Evolutionary conservation across 75 land plant genomes (phyloP), one percentile per base, ranked within the genome.

Genomic region (Gnetum montanum): DNA sequence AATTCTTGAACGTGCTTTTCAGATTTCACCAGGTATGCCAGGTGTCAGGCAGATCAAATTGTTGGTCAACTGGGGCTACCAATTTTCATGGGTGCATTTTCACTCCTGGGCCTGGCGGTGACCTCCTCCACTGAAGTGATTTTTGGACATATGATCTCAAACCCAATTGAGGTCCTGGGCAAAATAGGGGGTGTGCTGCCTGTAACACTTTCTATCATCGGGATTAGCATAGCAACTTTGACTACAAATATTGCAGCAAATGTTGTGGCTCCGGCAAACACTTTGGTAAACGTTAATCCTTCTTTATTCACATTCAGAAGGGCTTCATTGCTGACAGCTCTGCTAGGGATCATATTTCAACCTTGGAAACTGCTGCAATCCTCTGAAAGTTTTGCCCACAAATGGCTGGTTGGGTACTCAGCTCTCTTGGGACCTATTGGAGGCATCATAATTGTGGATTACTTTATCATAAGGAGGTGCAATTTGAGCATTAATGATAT

Each of bases 361-460:
- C 97, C 94, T 0, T 92, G 97, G 97, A 54, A 77, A 62, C 68
- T 92, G 16, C 67, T 92, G 2, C 62, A 71, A 25, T 81, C 96
- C 24, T 88, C 89, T 51, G 83, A 92, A 60, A 81, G 81, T 47
- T 92, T 84, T 61, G 81, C 88, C 12, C 78, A 81, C 67, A 88
- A 94, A 4, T 92, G 97, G 97, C 58, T 92, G 34, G 61, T 92
- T 3, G 95, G 97, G 1, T 92, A 88, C 64, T 88, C 97, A 4
- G 95, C 97, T 15, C 60, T 92, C 46, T 24, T 92, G 63, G 97
- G 97, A 0, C 97, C 97, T 1, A 81, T 92, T 23, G 86, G 86
- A 19, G 83, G 89, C 10, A 80, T 92, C 15, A 44, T 84, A 31
- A 55, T 92, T 8, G 76, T 62, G 6, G 97, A 92, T 59, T 92